Percentiles rank a stretch among this genome's conserved stretches.
These are phyloP conservation scores for Trifolium pratense DNA, from an alignment of 306 rosid species.

Conservation along the genomic window DNA sequence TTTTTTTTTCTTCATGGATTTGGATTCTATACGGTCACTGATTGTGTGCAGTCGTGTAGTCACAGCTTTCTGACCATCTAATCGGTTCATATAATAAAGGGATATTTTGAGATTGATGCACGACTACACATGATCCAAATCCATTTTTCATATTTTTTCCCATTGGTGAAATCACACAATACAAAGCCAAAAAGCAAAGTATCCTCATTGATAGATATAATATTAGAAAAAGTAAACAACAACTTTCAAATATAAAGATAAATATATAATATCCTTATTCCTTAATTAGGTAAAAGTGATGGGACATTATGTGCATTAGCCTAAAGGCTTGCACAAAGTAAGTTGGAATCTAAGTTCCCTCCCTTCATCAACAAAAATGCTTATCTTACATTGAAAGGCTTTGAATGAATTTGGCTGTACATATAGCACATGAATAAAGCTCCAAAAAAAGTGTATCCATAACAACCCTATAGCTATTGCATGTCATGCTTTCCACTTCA, in stretches of 20 bases:
- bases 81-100: too few species aligned
- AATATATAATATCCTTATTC: background rate
- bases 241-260: too few species aligned
- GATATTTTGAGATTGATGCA: too few species aligned
- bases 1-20: too few species aligned
- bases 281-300: background rate
- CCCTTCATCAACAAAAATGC: conserved; percentile 45
- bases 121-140: too few species aligned
- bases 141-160: too few species aligned
- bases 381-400: conserved; percentile 36
- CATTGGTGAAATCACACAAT: too few species aligned
- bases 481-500: conserved; percentile 33
- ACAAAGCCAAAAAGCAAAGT: background rate
- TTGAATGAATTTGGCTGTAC: background rate
- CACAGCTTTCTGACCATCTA: too few species aligned
- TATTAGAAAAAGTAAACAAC: background rate
- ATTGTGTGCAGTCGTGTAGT: too few species aligned
- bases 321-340: conserved; percentile 5
- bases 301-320: background rate
- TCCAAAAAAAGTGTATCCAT: background rate
- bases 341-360: conserved; percentile 39
- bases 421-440: background rate
- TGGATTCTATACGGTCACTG: too few species aligned
- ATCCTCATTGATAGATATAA: background rate
- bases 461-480: background rate